Conservation (phyloP, 179 eudicot species). For the Silene noctiflora region DNA sequence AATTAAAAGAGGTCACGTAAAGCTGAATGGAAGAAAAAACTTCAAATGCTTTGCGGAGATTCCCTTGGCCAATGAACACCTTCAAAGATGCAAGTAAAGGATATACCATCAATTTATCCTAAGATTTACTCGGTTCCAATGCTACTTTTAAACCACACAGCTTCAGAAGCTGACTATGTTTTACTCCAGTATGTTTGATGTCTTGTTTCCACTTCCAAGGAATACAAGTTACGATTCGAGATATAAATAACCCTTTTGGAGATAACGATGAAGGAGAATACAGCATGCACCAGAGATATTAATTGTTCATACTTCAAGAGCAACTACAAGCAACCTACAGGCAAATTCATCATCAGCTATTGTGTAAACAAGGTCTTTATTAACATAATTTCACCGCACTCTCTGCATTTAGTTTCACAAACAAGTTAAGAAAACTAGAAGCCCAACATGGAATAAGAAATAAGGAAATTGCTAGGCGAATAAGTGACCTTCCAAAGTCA, state of each 20-base stretch:
- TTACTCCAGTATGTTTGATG: constrained; percentile 17
- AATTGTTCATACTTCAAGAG: constrained; percentile 3
- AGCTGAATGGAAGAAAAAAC: constrained; percentile 45
- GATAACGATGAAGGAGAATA: constrained; percentile 14
- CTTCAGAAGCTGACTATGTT: constrained; percentile 15
- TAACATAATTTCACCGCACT: too few relatives aligned
- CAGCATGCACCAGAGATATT: constrained; percentile 22
- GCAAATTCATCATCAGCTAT: not conserved
- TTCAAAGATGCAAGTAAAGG: constrained; percentile 50
- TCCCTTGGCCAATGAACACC: constrained; percentile 47
- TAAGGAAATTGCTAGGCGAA: not conserved
- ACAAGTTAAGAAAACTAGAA: not conserved
- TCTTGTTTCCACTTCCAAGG: constrained; percentile 53
- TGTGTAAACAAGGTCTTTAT: not conserved
- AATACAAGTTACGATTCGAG: constrained; percentile 39
- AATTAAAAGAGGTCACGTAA: constrained; percentile 31
- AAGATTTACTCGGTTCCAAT: constrained; percentile 9
- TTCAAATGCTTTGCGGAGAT: constrained; percentile 53
- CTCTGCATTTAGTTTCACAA: not conserved
- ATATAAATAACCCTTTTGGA: constrained; percentile 32
- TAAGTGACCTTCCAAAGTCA: not conserved
- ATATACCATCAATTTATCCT: constrained; percentile 45
- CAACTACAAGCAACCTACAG: not conserved
- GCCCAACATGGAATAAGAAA: not conserved
- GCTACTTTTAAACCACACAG: constrained; percentile 16